Percentiles rank a stretch among this genome's conserved stretches.
These are phyloP conservation scores for Colletotrichum brevisporum DNA, from an alignment of 2,329 filamentous ascomycete species.

Conservation along the genomic window DNA sequence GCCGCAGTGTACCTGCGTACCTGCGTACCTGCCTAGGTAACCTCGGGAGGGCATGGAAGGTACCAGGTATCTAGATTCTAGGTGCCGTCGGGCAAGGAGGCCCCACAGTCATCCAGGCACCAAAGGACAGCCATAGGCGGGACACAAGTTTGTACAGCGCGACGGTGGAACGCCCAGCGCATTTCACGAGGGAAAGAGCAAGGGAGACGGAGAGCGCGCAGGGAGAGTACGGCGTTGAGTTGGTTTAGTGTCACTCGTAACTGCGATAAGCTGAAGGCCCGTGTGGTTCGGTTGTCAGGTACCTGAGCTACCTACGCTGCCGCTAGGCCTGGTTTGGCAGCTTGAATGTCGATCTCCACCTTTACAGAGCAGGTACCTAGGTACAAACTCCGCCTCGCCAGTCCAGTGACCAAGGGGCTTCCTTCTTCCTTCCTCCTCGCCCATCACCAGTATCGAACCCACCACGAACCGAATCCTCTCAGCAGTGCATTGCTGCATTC, in stretches of 20 bases:
- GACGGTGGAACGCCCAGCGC: background rate
- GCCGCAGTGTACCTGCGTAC: background rate
- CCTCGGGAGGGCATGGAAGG: no score
- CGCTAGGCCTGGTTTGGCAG: slow-evolving; percentile 24
- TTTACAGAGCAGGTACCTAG: background rate
- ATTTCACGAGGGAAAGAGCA: background rate
- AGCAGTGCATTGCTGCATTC: no score
- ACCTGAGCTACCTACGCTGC: background rate
- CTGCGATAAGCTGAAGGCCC: slow-evolving; percentile 32
- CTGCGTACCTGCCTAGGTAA: no score
- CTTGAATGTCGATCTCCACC: slow-evolving; percentile 10
- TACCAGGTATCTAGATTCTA: no score
- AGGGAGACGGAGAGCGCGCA: background rate
- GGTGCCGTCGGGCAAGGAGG: background rate
- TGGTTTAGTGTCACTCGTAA: slow-evolving; percentile 12
- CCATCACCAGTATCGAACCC: no score
- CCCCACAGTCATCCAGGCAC: slow-evolving; percentile 11
- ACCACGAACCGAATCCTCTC: no score
- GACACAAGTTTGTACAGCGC: background rate
- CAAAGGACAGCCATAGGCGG: background rate
- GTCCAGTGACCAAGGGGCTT: background rate
- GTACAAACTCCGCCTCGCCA: background rate
- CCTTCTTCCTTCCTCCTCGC: no score
- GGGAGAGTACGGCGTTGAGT: no score
- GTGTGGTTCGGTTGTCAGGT: slow-evolving; percentile 2